Base-by-base conservation (phyloP, 1,284 basidiomycete genomes). In the Austroboletus novae-zelandiae region DNA sequence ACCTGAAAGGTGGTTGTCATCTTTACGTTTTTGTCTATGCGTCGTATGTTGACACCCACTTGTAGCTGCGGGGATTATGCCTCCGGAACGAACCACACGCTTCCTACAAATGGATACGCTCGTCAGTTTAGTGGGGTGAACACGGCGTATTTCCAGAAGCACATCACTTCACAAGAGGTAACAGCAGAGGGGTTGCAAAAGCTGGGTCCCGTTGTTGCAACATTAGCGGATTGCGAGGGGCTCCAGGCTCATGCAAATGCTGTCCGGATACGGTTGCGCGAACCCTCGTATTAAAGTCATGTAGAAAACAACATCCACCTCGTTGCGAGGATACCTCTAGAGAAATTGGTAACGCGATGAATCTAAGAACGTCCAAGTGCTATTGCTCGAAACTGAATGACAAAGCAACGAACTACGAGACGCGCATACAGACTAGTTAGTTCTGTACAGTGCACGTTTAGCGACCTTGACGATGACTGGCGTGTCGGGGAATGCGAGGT, bases 81-180 rank as follows among this genome's bases (percentile, higher is more conserved):
- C 4, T 95, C 92, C 0, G 97, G 97, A 20, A 99, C 97, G 9
- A 99, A 99, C 71, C 97, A 99, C 76, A 98, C 96, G 0, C 78
- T 95, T 31, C 93, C 93, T 25, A 96, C 91, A 5, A 94, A 94
- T 62, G 95, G 94, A 18, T 98, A 95, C 66, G 97, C 97, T 14
- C 87, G 94, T 50, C 95, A 98, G 68, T 99, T 97, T 75, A 95
- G 92, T 58, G 97, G 97, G 15, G 97, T 99, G 60, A 98, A 97
- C 72, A 98, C 96, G 0, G 77, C 85, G 18, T 94, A 94, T 1
- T 99, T 99, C 86, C 94, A 98, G 71, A 99, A 99, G 72, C 91
- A 98, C 71, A 98, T 99, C 65, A 99, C 97, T 7, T 91, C 91
- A 9, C 97, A 99, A 69, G 89, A 94, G 64, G 81, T 99, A 27